Base-by-base conservation (phyloP, 805 yeast species). In the Torulaspora maleeae region DNA sequence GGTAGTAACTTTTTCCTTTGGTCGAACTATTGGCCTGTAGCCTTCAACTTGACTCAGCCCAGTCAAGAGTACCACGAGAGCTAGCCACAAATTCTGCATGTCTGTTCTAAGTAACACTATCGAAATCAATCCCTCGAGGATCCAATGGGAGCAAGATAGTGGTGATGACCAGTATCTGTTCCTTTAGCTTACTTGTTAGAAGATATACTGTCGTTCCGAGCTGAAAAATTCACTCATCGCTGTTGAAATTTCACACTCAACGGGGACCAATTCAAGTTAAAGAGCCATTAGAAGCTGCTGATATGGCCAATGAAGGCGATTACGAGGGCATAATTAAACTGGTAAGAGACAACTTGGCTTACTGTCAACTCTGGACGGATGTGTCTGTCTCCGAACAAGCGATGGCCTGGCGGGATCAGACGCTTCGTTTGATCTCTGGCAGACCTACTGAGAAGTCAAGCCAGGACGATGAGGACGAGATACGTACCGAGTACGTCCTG, bases 261-360 rank as follows among this genome's bases (percentile, higher is more conserved):
- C 35, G 41, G 24, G 6, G 3, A 22, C 4, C 1, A 37, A 17
- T 27, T 17, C 6, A 25, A 37, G 30, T 12, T 3, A n/a, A 29
- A 38, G 27, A 39, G 24, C 30, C 36, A 7, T 25, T 17, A 11
- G 5, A 20, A 29, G 16, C 30, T 13, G 11, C 13, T 39, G 27
- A 9, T 32, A 39, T 32, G 43, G 27, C 43, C 43, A 32, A 13
- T 38, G 24, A 36, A 27, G 34, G 15, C 13, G 75, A 74, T 20
- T 95, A 86, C 57, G 84, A 82, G 41, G 66, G 64, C 11, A 76
- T 75, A 37, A 76, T 83, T 0, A 75, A 74, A 13, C 35, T 57
- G 44, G 64, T 61, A 19, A 41, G 51, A 30, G 51, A 53, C 12
- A 61, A 61, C 45, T 36, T 64, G 28, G 44, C 52, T 6, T 56